phyloP scores from a whole-genome alignment of 176 grass and related monocot species.

The Tuctoria greenei region DNA sequence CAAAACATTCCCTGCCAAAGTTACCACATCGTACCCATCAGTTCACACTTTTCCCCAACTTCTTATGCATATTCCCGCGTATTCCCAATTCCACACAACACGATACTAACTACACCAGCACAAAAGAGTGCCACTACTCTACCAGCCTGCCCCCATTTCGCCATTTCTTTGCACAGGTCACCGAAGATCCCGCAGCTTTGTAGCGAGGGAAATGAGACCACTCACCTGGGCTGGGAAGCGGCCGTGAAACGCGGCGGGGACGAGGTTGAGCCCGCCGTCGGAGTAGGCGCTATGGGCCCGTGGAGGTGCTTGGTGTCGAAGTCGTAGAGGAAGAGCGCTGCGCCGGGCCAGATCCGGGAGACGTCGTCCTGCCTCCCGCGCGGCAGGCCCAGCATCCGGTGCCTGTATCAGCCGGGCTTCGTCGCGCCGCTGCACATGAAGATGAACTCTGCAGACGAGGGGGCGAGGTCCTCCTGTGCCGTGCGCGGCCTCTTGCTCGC shows the following conservation, averaged over 20 bases:
- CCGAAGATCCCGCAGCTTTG: neutral
- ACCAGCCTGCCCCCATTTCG: neutral
- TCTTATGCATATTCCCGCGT: no score
- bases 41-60: neutral
- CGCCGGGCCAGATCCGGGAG: conserved; percentile 56
- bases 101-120: neutral
- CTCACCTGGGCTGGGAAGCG: conserved; percentile 70
- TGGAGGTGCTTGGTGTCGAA: conserved; percentile 66
- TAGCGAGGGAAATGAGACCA: neutral
- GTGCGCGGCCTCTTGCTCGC: conserved; percentile 16
- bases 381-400: conserved; percentile 59
- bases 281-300: conserved; percentile 57
- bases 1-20: neutral
- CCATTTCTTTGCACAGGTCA: neutral
- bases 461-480: neutral
- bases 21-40: neutral
- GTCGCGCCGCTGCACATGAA: conserved; percentile 71
- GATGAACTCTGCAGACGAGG: conserved; percentile 59
- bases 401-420: conserved; percentile 65
- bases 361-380: conserved; percentile 47
- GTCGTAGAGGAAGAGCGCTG: conserved; percentile 80
- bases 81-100: neutral
- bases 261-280: conserved; percentile 52
- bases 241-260: conserved; percentile 57
- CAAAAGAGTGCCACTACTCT: neutral